Conservation (phyloP, 2,329 filamentous ascomycete genomes). For the Chrysoporthe puriensis region DNA sequence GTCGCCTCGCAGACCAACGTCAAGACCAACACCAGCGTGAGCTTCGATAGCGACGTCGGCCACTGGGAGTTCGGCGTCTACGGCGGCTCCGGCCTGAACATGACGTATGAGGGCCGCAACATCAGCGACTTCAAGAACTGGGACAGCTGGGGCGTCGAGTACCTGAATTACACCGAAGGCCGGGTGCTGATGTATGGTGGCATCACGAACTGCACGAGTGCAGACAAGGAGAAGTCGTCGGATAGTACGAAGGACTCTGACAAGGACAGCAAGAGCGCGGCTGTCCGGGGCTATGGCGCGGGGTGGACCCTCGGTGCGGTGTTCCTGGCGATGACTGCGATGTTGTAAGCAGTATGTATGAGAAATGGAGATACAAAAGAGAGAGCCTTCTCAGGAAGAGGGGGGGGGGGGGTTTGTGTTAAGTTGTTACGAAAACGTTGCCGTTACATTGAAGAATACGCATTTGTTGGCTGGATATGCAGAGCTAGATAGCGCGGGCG, state of each 20-base stretch:
- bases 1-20: conserved; percentile 8
- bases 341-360: not conserved
- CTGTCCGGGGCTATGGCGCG: not conserved
- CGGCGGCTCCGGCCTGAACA: not conserved
- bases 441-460: not conserved
- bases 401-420: no score
- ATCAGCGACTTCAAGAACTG: not conserved
- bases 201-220: conserved; percentile 15
- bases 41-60: conserved; percentile 12
- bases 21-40: not conserved
- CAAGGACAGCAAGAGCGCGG: conserved; percentile 3
- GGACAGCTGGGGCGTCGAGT: not conserved
- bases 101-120: conserved; percentile 10
- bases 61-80: conserved; percentile 12
- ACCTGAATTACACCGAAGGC: conserved; percentile 2
- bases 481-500: not conserved
- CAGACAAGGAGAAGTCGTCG: conserved; percentile 6
- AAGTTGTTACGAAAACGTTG: not conserved
- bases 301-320: not conserved
- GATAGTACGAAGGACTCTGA: not conserved
- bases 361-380: not conserved
- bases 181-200: conserved; percentile 2
- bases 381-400: not conserved
- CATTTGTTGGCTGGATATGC: not conserved
- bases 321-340: not conserved